phyloP scores from a whole-genome alignment of 495 filamentous ascomycete species.

The Extremus antarcticus region DNA sequence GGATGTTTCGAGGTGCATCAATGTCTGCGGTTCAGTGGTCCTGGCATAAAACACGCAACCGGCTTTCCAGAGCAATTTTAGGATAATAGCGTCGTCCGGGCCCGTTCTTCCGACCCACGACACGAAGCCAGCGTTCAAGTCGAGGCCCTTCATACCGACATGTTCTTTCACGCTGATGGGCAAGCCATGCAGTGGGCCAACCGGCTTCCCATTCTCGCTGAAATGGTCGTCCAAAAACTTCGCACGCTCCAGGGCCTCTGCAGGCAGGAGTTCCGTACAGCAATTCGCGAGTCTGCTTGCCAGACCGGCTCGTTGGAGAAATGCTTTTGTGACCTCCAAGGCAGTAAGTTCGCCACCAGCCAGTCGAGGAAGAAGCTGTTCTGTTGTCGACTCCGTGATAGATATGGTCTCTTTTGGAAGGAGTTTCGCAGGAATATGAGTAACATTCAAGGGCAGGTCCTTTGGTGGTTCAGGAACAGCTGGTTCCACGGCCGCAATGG shows the following conservation, averaged over 20 bases:
- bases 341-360: slow-evolving; percentile 36
- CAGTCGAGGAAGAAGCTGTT: slow-evolving; percentile 35
- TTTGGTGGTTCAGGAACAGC: slow-evolving; percentile 25
- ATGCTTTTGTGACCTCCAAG: slow-evolving; percentile 43
- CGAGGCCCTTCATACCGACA: slow-evolving; percentile 46
- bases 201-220: slow-evolving; percentile 25
- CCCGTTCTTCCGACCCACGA: slow-evolving; percentile 34
- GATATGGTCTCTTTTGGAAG: slow-evolving; percentile 38
- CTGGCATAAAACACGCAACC: slow-evolving; percentile 42
- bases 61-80: slow-evolving; percentile 37
- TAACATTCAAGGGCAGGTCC: slow-evolving; percentile 35
- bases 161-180: slow-evolving; percentile 61
- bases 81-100: slow-evolving; percentile 36
- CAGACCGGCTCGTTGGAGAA: slow-evolving; percentile 47
- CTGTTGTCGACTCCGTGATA: slow-evolving; percentile 41
- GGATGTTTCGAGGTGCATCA: slow-evolving; percentile 51
- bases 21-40: slow-evolving; percentile 46
- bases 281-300: slow-evolving; percentile 51
- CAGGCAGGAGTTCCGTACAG: slow-evolving; percentile 55
- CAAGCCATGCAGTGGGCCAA: slow-evolving; percentile 57
- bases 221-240: slow-evolving; percentile 29
- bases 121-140: slow-evolving; percentile 39
- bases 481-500: slow-evolving; percentile 34
- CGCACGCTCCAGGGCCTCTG: slow-evolving; percentile 26
- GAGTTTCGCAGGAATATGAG: slow-evolving; percentile 32